Conservation (phyloP, 2,329 filamentous ascomycete species). For the Hypoxylon sp. region DNA sequence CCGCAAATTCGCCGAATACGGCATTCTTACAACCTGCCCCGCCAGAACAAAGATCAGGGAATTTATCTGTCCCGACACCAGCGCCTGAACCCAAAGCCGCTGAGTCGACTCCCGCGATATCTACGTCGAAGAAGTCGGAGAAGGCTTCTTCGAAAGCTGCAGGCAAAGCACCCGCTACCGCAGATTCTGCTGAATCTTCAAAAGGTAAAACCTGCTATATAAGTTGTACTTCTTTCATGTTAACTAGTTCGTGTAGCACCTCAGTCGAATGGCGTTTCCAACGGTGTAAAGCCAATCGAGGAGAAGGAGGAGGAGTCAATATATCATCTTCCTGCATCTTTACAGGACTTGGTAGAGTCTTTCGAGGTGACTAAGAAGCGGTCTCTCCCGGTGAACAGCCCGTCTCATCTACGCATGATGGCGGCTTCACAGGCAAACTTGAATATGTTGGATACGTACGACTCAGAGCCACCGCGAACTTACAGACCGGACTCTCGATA, state of each 20-base stretch:
- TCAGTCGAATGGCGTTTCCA: conserved; percentile 67
- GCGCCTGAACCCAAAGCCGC: conserved; percentile 52
- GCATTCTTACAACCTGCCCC: conserved; percentile 64
- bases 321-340: conserved; percentile 89
- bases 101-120: conserved; percentile 48
- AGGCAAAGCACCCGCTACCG: conserved; percentile 61
- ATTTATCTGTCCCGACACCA: conserved; percentile 53
- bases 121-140: conserved; percentile 53
- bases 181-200: conserved; percentile 61
- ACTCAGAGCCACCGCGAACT: conserved; percentile 85
- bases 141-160: conserved; percentile 59
- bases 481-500: conserved; percentile 89
- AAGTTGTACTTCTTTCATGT: conserved; percentile 18
- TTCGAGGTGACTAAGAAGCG: conserved; percentile 87
- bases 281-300: conserved; percentile 65
- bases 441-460: conserved; percentile 78
- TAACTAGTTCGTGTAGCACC: conserved; percentile 53
- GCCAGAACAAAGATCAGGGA: conserved; percentile 49
- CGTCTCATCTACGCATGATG: conserved; percentile 81
- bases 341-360: conserved; percentile 91
- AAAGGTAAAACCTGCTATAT: conserved; percentile 59
- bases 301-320: conserved; percentile 76
- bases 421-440: conserved; percentile 77
- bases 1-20: conserved; percentile 68
- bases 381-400: conserved; percentile 72